Evolutionary conservation across 768 basidiomycete species (phyloP).

Genomic region (Amylocystis lapponica): DNA sequence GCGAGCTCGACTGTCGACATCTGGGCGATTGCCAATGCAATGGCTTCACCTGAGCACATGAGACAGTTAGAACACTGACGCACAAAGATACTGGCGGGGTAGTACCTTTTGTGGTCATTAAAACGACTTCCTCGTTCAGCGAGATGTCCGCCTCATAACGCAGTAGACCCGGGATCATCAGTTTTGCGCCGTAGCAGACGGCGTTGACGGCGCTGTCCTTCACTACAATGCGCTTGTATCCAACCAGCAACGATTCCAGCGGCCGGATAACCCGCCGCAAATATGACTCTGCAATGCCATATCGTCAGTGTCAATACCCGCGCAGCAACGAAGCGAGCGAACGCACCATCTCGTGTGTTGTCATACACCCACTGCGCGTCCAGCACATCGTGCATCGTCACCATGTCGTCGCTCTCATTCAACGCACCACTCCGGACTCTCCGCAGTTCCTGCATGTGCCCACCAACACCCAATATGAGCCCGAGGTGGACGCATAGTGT

Average conservation of each 20-base stretch:
- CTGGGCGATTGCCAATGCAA: conserved; percentile 90
- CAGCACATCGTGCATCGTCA: conserved; percentile 99
- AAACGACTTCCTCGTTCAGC: conserved; percentile 90
- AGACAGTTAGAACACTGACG: conserved; percentile 3
- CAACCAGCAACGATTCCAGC: conserved; percentile 87
- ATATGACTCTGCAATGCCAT: conserved; percentile 72
- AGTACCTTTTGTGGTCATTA: conserved; percentile 97
- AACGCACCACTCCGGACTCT: conserved; percentile 93
- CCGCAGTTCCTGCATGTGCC: conserved; percentile 99
- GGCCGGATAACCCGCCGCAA: conserved; percentile 92
- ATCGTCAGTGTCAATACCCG: too few species aligned
- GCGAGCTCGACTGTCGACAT: conserved; percentile 99
- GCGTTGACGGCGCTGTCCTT: conserved; percentile 99
- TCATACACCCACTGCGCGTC: conserved; percentile 99
- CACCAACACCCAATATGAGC: conserved; percentile 89
- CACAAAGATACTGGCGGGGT: background rate
- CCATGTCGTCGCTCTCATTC: conserved; percentile 96
- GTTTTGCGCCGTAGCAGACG: conserved; percentile 98
- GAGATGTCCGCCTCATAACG: conserved; percentile 96
- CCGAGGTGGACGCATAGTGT: conserved; percentile 98
- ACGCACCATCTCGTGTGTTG: conserved; percentile 89
- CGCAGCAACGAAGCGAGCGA: background rate
- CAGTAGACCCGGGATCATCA: conserved; percentile 98
- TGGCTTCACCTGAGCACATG: conserved; percentile 84
- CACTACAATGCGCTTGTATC: conserved; percentile 98